Evolutionary conservation across 306 rosid genomes (phyloP).

Genomic region (Aeschynomene evenia): DNA sequence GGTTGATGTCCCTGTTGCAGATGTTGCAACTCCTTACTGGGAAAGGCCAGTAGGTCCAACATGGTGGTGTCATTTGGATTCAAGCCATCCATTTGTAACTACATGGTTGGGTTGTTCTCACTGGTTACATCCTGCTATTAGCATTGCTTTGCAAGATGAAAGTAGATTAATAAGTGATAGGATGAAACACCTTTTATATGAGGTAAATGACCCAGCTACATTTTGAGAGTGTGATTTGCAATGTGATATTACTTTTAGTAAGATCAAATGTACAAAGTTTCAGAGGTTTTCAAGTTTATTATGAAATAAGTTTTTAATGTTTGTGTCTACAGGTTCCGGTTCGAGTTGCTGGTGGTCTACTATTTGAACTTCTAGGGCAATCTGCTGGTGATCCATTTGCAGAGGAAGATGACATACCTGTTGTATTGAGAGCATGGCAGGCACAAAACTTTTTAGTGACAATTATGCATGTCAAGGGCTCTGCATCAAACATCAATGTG

Average conservation of each 20-base stretch:
- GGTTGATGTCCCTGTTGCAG: constrained; percentile 52
- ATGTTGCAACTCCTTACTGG: constrained; percentile 78
- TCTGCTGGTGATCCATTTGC: constrained; percentile 81
- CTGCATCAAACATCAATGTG: constrained; percentile 55
- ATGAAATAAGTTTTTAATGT: neutral
- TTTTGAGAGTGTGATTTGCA: neutral
- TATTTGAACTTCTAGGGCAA: constrained; percentile 90
- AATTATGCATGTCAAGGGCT: constrained; percentile 76
- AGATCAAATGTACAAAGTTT: neutral
- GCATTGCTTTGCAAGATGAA: constrained; percentile 75
- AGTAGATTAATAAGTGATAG: constrained; percentile 73
- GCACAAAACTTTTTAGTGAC: constrained; percentile 85
- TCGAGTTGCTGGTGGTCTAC: constrained; percentile 86
- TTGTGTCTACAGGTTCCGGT: constrained; percentile 67
- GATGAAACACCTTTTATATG: constrained; percentile 84
- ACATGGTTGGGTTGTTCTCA: constrained; percentile 75
- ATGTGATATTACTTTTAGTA: neutral
- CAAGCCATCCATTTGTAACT: constrained; percentile 53
- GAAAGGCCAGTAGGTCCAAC: constrained; percentile 78
- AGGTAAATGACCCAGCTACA: constrained; percentile 43
- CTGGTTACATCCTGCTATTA: constrained; percentile 89
- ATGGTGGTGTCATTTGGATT: constrained; percentile 97
- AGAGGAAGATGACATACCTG: constrained; percentile 84
- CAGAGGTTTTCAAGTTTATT: neutral
- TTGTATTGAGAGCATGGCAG: constrained; percentile 91